Evolutionary conservation across 2,329 filamentous ascomycete genomes (phyloP).

Genomic region (Aureobasidium sp.): DNA sequence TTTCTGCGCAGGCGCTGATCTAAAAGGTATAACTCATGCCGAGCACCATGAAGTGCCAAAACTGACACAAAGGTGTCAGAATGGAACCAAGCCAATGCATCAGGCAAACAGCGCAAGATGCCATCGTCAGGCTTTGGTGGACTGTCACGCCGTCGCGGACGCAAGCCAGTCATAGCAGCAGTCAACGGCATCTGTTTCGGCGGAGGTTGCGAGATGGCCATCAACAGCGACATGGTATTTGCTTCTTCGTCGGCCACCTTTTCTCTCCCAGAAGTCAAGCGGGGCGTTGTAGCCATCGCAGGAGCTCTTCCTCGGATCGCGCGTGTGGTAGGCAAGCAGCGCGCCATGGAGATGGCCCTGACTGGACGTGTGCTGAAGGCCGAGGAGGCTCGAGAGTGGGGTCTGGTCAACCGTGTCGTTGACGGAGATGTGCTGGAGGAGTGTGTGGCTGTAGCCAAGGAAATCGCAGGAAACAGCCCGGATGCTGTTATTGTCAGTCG

Average conservation of each 20-base stretch:
- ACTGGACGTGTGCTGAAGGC: conserved; percentile 53
- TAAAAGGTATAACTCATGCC: conserved; percentile 23
- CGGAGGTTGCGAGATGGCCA: conserved; percentile 67
- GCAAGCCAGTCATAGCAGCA: conserved; percentile 68
- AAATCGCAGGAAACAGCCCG: conserved; percentile 55
- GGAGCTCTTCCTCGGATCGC: conserved; percentile 61
- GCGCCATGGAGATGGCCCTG: conserved; percentile 63
- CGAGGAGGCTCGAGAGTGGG: conserved; percentile 53
- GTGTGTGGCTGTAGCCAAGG: conserved; percentile 52
- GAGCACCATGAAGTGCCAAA: background rate
- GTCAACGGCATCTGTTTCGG: conserved; percentile 69
- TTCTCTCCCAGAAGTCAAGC: conserved; percentile 60
- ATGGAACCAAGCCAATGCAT: conserved; percentile 26
- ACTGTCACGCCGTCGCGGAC: conserved; percentile 55
- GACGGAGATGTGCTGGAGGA: conserved; percentile 41
- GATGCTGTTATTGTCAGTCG: conserved; percentile 68
- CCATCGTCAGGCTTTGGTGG: conserved; percentile 52
- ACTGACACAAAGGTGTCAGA: conserved; percentile 17
- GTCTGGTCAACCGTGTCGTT: conserved; percentile 60
- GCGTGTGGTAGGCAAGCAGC: conserved; percentile 56
- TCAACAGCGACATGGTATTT: conserved; percentile 65
- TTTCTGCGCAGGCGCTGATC: conserved; percentile 29
- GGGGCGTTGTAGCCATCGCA: conserved; percentile 62
- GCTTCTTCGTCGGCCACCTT: conserved; percentile 53
- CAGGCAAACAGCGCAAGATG: conserved; percentile 19